Conservation (phyloP, 306 rosid species). For the Hylodesmum podocarpum region DNA sequence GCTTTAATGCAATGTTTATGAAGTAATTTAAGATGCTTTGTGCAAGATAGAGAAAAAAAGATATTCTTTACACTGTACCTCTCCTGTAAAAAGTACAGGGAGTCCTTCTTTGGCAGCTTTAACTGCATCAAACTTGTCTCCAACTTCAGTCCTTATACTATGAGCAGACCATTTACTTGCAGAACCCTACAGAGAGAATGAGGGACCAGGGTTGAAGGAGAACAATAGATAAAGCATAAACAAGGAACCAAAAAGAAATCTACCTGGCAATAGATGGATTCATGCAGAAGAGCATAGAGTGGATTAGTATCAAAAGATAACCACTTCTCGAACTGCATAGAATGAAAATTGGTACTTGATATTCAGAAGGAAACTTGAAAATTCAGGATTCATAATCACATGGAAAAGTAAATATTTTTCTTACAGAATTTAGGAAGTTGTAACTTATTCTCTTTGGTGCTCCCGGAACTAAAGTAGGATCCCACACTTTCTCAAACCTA, state of each 20-base stretch:
- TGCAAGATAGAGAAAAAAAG: slow-evolving; percentile 4
- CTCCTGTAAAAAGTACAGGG: slow-evolving; percentile 75
- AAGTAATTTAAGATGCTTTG: not conserved
- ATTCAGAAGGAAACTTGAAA: slow-evolving; percentile 29
- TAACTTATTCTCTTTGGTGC: slow-evolving; percentile 68
- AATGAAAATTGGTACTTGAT: slow-evolving; percentile 28
- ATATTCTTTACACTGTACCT: slow-evolving; percentile 50
- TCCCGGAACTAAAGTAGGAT: slow-evolving; percentile 82
- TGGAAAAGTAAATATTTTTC: slow-evolving; percentile 34
- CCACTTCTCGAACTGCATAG: slow-evolving; percentile 70
- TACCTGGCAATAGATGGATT: slow-evolving; percentile 92
- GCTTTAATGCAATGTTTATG: not conserved
- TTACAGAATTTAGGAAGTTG: slow-evolving; percentile 75
- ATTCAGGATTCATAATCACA: slow-evolving; percentile 23
- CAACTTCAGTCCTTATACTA: slow-evolving; percentile 60
- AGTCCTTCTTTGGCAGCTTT: slow-evolving; percentile 62
- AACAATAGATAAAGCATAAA: not conserved
- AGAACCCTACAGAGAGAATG: slow-evolving; percentile 58
- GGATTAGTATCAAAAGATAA: slow-evolving; percentile 67
- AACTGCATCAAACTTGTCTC: slow-evolving; percentile 63
- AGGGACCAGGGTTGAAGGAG: slow-evolving; percentile 1
- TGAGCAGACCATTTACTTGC: slow-evolving; percentile 76
- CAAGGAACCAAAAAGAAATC: slow-evolving; percentile 10
- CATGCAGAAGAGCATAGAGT: slow-evolving; percentile 78
- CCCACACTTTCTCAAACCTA: slow-evolving; percentile 97